Percentiles rank a stretch among this genome's conserved stretches.
Evolutionary conservation across 805 yeast species (phyloP).

Genomic region (Ogataea naganishii): DNA sequence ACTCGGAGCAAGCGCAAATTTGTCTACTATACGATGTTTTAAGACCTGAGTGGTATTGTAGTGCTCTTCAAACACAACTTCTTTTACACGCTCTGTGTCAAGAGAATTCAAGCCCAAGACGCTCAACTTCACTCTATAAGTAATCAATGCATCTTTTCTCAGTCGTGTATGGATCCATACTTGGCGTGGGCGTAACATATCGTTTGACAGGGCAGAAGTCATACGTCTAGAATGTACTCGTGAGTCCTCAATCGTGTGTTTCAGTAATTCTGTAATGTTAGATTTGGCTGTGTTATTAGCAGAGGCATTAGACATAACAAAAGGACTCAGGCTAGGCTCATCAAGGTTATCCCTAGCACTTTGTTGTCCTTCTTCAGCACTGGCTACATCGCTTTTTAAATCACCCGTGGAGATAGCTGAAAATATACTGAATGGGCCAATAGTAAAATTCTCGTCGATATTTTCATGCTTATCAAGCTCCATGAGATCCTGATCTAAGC

Average conservation of each 20-base stretch:
- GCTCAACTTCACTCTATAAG: conserved; percentile 18
- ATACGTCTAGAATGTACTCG: too few species aligned
- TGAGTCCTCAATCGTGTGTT: too few species aligned
- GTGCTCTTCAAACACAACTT: conserved; percentile 20
- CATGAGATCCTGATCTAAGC: conserved; percentile 30
- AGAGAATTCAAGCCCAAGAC: conserved; percentile 12
- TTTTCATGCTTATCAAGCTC: conserved; percentile 6
- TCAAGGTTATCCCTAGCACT: too few species aligned
- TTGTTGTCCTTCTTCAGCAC: too few species aligned
- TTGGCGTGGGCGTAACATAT: too few species aligned
- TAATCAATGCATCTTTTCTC: conserved; percentile 20
- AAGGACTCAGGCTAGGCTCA: too few species aligned
- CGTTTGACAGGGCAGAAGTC: too few species aligned
- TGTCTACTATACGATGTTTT: conserved; percentile 16
- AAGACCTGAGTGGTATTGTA: conserved; percentile 6
- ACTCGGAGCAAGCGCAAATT: conserved; percentile 6
- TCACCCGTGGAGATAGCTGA: too few species aligned
- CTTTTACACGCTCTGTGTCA: conserved; percentile 14
- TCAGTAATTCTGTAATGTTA: too few species aligned
- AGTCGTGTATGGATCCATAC: conserved; percentile 27
- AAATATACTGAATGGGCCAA: conserved; percentile 21
- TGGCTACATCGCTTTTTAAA: too few species aligned
- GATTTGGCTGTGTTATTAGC: too few species aligned
- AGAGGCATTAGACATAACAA: too few species aligned
- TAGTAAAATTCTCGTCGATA: conserved; percentile 18